Conservation (phyloP, 352 stramenopile species). For the Thraustochytrium sp. region DNA sequence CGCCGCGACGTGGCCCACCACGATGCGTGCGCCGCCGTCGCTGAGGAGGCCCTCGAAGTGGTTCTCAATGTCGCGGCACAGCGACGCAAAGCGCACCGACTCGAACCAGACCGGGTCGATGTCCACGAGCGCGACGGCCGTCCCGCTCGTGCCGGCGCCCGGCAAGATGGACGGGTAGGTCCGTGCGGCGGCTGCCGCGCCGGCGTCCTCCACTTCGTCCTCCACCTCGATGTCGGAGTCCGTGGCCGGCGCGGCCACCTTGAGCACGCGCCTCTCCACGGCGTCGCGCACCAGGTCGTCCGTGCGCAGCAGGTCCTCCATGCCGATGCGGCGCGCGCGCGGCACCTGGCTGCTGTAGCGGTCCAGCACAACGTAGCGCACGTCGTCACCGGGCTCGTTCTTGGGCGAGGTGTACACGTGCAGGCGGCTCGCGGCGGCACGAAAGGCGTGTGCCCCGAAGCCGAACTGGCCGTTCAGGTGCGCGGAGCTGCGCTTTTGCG, state of each 20-base stretch:
- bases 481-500: neutral
- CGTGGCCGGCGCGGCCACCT: too few relatives aligned
- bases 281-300: neutral
- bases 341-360: neutral
- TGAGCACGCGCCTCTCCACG: too few relatives aligned
- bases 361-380: neutral
- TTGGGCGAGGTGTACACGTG: neutral
- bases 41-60: slow-evolving; percentile 13
- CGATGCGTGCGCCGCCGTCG: neutral
- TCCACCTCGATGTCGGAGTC: too few relatives aligned
- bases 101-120: slow-evolving; percentile 33
- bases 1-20: neutral
- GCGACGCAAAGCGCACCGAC: neutral
- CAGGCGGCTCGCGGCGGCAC: neutral
- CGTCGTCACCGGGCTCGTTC: neutral
- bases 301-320: neutral
- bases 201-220: too few relatives aligned
- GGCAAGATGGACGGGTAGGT: neutral
- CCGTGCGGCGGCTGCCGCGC: too few relatives aligned
- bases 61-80: slow-evolving; percentile 17
- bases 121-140: neutral
- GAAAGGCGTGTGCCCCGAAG: slow-evolving; percentile 27
- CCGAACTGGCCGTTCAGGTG: slow-evolving; percentile 30
- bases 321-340: neutral
- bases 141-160: neutral